Conservation (phyloP, 2,329 filamentous ascomycete species). For the Fusarium sarcochroum region DNA sequence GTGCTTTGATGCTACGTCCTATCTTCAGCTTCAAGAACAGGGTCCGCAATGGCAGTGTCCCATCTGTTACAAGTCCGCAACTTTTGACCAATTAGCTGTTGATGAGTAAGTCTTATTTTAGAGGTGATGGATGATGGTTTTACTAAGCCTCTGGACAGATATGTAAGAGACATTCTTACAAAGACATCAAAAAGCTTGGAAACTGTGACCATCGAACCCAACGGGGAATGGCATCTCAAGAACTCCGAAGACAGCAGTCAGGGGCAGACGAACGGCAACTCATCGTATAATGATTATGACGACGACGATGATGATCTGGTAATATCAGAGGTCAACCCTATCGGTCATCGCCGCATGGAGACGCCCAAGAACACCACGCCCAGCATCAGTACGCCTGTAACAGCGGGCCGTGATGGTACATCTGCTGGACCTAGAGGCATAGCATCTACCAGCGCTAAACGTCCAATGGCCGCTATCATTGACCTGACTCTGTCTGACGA, state of each 20-base stretch:
- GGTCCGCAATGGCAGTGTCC: conserved; percentile 97
- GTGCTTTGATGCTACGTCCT: conserved; percentile 94
- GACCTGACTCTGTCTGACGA: conserved; percentile 69
- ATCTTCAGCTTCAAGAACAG: conserved; percentile 94
- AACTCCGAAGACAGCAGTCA: conserved; percentile 52
- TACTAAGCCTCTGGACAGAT: conserved; percentile 63
- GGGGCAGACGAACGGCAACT: conserved; percentile 46
- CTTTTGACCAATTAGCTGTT: conserved; percentile 85
- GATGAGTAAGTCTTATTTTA: conserved; percentile 76
- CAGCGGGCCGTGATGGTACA: conserved; percentile 54
- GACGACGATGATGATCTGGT: conserved; percentile 67
- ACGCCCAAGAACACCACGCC: conserved; percentile 56
- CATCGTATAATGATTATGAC: conserved; percentile 52
- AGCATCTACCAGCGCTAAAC: conserved; percentile 60
- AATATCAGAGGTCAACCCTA: conserved; percentile 60
- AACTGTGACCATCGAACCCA: conserved; percentile 90
- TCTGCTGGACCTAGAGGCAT: conserved; percentile 54
- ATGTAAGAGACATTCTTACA: conserved; percentile 87
- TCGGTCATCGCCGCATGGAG: conserved; percentile 53
- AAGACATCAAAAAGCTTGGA: conserved; percentile 80
- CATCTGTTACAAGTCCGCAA: conserved; percentile 86
- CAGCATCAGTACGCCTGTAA: conserved; percentile 56
- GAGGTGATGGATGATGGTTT: not conserved
- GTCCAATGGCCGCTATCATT: conserved; percentile 67
- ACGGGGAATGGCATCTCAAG: conserved; percentile 79